Evolutionary conservation across 2,329 filamentous ascomycete genomes (phyloP), one percentile per base, ranked within the genome.

Genomic region (Pyrenochaeta sp.): DNA sequence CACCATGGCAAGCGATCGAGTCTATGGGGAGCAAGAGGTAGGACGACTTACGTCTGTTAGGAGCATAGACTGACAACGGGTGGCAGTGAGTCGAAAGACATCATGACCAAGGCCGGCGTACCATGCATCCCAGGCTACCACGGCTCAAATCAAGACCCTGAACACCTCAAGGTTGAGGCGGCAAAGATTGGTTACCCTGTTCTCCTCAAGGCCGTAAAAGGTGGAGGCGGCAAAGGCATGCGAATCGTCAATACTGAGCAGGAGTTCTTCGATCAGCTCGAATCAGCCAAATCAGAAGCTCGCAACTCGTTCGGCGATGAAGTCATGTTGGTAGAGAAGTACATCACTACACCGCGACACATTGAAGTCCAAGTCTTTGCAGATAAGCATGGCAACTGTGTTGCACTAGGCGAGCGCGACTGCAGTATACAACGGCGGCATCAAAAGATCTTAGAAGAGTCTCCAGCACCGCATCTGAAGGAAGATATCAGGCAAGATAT

Each of bases 81-180:
- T 3, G 39, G 43, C 48, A 85, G 85, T 54, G 85, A 91, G 58
- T 95, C 91, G 51, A 99, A 99, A 78, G 91, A 97, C 75, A 97
- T 99, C 73, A 98, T 99, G 95, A 92, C 87, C 34, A 88, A 88
- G 4, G 94, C 95, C n/a, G 92, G 93, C 8, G 95, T 99, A 3
- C 93, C 93, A 4, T 98, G 95, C 72, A 95, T 99, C 48, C 95
- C 95, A 0, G 95, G 95, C 0, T 99, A 99, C 72, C 95, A 98
- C 75, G 95, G 95, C 19, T 72, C 84, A 1, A 91, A 97, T 51
- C 95, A 99, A 80, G 87, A 90, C 48, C 81, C 85, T 1, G 74
- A 79, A 8, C 82, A 84, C 58, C 80, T 90, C 28, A 84, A 92
- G 54, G 80, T 82, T 9, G 88, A 94, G 74, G 94, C 95, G 7